phyloP scores from a whole-genome alignment of 2,329 filamentous ascomycete genomes.

The Neopestalotiopsis rosae region DNA sequence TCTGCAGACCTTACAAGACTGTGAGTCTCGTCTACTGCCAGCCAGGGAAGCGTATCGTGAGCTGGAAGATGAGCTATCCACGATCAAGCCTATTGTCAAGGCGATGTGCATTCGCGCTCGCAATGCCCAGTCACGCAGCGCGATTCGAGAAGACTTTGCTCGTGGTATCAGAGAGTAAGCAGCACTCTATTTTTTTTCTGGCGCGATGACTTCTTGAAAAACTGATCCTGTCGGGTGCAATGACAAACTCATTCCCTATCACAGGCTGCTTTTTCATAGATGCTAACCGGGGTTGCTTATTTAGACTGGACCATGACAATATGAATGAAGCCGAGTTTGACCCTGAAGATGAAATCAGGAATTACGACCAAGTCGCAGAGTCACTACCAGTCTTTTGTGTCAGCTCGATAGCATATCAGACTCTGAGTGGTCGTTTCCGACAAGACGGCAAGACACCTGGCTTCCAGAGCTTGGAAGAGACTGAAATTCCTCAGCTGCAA shows the following conservation, averaged over 20 bases:
- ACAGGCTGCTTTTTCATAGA: no score
- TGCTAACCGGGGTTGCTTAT: no score
- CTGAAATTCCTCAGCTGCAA: constrained; percentile 53
- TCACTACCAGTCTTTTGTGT: constrained; percentile 69
- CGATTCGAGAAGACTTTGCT: constrained; percentile 64
- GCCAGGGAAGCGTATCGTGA: constrained; percentile 41
- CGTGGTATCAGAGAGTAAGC: constrained; percentile 53
- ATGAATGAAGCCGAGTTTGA: constrained; percentile 59
- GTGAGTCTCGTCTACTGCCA: background rate
- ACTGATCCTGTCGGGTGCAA: no score
- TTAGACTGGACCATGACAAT: constrained; percentile 60
- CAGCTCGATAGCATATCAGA: constrained; percentile 66
- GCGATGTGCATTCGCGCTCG: constrained; percentile 56
- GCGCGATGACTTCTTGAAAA: no score
- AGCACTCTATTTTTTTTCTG: no score
- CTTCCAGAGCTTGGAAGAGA: constrained; percentile 58
- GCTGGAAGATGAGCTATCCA: constrained; percentile 43
- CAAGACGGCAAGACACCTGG: constrained; percentile 54
- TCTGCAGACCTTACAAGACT: background rate
- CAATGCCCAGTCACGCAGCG: constrained; percentile 59
- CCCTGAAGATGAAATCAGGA: constrained; percentile 56
- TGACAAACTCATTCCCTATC: no score
- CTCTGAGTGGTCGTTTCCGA: constrained; percentile 58
- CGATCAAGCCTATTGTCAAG: constrained; percentile 36
- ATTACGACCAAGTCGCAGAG: constrained; percentile 62